Percentiles rank a stretch among this genome's conserved stretches.
These are phyloP conservation scores for Patellaria atrata DNA, from an alignment of 495 filamentous ascomycete species.

Conservation along the genomic window DNA sequence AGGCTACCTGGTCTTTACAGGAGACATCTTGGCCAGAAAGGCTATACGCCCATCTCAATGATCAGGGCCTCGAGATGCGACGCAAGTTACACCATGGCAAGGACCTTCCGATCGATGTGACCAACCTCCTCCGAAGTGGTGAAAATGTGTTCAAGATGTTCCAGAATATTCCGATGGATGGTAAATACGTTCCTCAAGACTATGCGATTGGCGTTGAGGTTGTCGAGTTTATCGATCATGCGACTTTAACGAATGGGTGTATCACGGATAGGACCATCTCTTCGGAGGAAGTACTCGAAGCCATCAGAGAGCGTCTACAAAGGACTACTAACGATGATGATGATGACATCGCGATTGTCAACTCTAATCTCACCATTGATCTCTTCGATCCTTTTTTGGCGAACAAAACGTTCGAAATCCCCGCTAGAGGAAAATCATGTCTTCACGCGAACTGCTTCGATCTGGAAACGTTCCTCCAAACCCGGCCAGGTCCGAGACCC, in stretches of 20 bases:
- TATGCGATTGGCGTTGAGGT: slow-evolving; percentile 19
- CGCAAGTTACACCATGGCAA: slow-evolving; percentile 18
- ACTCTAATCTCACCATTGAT: slow-evolving; percentile 50
- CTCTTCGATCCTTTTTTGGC: slow-evolving; percentile 65
- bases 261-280: slow-evolving; percentile 23
- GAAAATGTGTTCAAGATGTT: no score
- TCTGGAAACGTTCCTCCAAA: slow-evolving; percentile 61
- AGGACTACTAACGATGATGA: slow-evolving; percentile 30
- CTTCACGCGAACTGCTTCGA: slow-evolving; percentile 79
- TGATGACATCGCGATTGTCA: slow-evolving; percentile 53
- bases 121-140: slow-evolving; percentile 10
- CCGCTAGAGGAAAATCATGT: slow-evolving; percentile 48
- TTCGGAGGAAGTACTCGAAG: slow-evolving; percentile 27
- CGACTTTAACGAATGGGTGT: slow-evolving; percentile 33
- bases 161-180: slow-evolving; percentile 12
- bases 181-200: slow-evolving; percentile 7
- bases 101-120: slow-evolving; percentile 20
- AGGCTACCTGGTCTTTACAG: slow-evolving; percentile 11
- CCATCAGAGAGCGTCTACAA: slow-evolving; percentile 37
- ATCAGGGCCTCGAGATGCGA: slow-evolving; percentile 1
- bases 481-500: slow-evolving; percentile 37
- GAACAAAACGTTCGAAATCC: slow-evolving; percentile 46
- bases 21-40: slow-evolving; percentile 13
- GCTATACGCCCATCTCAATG: slow-evolving; percentile 15
- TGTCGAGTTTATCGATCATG: slow-evolving; percentile 39